Evolutionary conservation across 495 filamentous ascomycete genomes (phyloP), one percentile per base, ranked within the genome.

Genomic region (Talaromyces borbonicus): DNA sequence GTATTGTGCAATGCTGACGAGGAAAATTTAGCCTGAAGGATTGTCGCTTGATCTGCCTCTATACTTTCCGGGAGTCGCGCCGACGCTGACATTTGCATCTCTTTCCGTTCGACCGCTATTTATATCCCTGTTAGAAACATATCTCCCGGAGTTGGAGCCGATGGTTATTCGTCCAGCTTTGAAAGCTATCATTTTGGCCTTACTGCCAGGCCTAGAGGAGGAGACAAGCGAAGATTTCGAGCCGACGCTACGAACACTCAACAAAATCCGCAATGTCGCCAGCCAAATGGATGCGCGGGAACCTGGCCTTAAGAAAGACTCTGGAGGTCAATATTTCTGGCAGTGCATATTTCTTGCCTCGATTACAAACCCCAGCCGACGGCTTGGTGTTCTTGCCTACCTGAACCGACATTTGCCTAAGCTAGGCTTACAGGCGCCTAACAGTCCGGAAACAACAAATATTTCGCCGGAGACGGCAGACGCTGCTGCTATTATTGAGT

Each of bases 221-320:
- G 90, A 95, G 56, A 89, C 88, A 3, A 90, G 87, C 45, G 92
- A 97, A 57, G 94, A 99, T 52, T 99, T 96, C 60, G 90, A 97
- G 46, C 77, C 85, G 25, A 93, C 89, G 1, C 56, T 94, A 38
- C 75, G 72, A 35, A 75, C 94, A 14, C 59, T 96, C 19, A 85
- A 92, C 52, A 80, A 74, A 38, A 80, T 97, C 52, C 87, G 83
- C 52, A 66, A 72, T 55, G 77, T 79, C 8, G 75, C 89, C 18
- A 75, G 74, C 3, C 66, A 69, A 11, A 62, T 69, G 49, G 63
- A 70, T 32, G 65, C 60, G 23, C 53, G 55, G 33, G 56, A 51
- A 38, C 63, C 69, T 16, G 65, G 69, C 8, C 71, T 72, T 1
- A 63, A 73, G n/a, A 63, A 66, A 40, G 74, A 72, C 11, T 64